phyloP scores from a whole-genome alignment of 805 yeast species.

The Maudiozyma serrabonitensis region DNA sequence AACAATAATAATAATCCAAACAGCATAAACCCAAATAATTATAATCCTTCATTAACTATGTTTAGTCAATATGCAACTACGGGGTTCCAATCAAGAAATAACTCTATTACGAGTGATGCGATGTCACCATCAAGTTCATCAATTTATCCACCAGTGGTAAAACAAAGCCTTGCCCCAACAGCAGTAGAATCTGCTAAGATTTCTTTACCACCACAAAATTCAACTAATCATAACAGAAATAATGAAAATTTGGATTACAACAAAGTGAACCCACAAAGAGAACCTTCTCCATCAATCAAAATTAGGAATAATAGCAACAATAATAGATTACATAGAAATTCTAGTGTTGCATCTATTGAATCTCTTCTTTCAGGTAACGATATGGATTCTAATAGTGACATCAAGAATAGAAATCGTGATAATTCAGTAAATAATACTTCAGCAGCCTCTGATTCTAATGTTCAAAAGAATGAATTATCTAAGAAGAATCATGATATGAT shows the following conservation, averaged over 20 bases:
- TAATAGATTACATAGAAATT: neutral
- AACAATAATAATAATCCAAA: neutral
- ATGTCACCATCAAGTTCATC: constrained; percentile 23
- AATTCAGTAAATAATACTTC: neutral
- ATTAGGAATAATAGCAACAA: neutral
- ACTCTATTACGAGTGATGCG: constrained; percentile 24
- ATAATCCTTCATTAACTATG: constrained; percentile 10
- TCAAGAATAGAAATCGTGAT: neutral
- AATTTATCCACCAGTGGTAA: constrained; percentile 2
- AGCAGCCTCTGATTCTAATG: neutral
- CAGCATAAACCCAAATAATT: neutral
- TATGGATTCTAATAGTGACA: neutral
- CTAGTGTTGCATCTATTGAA: constrained; percentile 6
- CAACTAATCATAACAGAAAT: neutral
- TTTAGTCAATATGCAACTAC: constrained; percentile 19
- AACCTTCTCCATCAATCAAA: neutral
- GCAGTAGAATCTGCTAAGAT: neutral
- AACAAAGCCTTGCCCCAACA: neutral
- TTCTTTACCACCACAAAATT: neutral
- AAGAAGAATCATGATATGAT: neutral
- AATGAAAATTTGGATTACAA: neutral
- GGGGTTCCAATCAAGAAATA: constrained; percentile 24
- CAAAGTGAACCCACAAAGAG: neutral
- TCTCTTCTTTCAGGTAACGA: constrained; percentile 2
- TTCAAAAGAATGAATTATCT: neutral